Evolutionary conservation across 2,329 filamentous ascomycete species (phyloP), one percentile per base, ranked within the genome.

Genomic region (Trichoderma pleuroti): DNA sequence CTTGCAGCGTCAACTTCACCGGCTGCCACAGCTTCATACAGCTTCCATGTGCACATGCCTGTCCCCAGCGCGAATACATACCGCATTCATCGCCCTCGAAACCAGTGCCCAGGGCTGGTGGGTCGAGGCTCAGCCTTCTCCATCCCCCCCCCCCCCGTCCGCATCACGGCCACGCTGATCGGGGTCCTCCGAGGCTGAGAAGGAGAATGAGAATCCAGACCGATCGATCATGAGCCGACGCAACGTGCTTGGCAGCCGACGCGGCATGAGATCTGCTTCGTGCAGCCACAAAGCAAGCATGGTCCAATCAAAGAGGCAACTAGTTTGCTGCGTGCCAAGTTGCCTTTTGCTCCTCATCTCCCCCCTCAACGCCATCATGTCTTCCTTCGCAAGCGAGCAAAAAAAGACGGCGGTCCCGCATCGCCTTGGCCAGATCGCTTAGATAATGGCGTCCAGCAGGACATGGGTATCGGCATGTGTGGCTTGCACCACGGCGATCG

Each of bases 141-240:
- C 21, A 7, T 6, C 36, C 24, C 36, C 24, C 64, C 65, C 3
- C 36, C 24, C 36, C 24, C 64, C 65, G 54, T 60, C 21, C 21
- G 64, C 64, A 67, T 57, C 63, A 34, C 52, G 34, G 32, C 16
- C 52, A 18, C 42, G 36, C 39, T 60, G 65, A 60, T 68, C 65
- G 56, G 63, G 34, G n/a, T 26, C 16, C 26, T 46, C 65, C 36
- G 65, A 68, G 65, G 39, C 56, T 68, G 65, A 52, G 36, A 24
- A 49, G 28, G 65, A 68, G 65, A 30, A 39, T 68, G 65, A 52
- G 36, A 24, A 49, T 68, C 65, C 56, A 68, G 65, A 61, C 65
- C 56, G 52, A 60, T 61, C 54, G 54, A 68, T 52, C 34, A 34
- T 26, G 28, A 49, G n/a, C 42, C 28, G 54, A 14, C 54, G 54